Percentiles rank a stretch among this genome's conserved stretches.
phyloP scores from a whole-genome alignment of 2,329 filamentous ascomycete species.

The Diaporthe ampelina region DNA sequence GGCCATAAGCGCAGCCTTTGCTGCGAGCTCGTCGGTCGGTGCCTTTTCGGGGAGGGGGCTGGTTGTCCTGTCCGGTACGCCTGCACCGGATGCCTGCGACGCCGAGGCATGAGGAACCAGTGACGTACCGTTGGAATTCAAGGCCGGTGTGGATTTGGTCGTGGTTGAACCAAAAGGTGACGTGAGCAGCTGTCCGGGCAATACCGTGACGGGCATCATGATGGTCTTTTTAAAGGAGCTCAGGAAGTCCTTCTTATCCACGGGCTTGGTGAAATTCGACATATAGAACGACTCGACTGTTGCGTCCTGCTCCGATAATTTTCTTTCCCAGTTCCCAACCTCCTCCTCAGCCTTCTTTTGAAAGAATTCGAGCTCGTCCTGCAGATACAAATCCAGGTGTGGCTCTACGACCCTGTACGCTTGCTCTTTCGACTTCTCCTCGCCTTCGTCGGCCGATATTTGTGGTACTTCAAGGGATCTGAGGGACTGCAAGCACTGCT shows the following conservation, averaged over 20 bases:
- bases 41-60: conserved; percentile 72
- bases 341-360: conserved; percentile 80
- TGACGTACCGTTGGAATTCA: conserved; percentile 47
- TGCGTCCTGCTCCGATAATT: conserved; percentile 90
- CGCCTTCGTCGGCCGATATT: conserved; percentile 71
- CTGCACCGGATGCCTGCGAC: conserved; percentile 63
- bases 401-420: conserved; percentile 86
- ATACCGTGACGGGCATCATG: conserved; percentile 96
- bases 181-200: conserved; percentile 75
- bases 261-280: conserved; percentile 93
- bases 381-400: conserved; percentile 92
- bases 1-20: conserved; percentile 98
- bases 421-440: conserved; percentile 75
- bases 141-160: conserved; percentile 51
- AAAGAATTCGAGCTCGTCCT: conserved; percentile 92
- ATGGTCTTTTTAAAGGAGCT: conserved; percentile 98
- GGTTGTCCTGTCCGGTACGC: conserved; percentile 54
- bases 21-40: conserved; percentile 91
- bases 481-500: conserved; percentile 85
- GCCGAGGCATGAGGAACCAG: conserved; percentile 58
- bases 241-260: conserved; percentile 95
- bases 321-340: conserved; percentile 90
- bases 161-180: conserved; percentile 67
- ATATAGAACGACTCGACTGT: conserved; percentile 95
- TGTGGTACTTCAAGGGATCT: conserved; percentile 78